Conservation (phyloP, 2,329 filamentous ascomycete genomes). For the Teratosphaeria viscida region DNA sequence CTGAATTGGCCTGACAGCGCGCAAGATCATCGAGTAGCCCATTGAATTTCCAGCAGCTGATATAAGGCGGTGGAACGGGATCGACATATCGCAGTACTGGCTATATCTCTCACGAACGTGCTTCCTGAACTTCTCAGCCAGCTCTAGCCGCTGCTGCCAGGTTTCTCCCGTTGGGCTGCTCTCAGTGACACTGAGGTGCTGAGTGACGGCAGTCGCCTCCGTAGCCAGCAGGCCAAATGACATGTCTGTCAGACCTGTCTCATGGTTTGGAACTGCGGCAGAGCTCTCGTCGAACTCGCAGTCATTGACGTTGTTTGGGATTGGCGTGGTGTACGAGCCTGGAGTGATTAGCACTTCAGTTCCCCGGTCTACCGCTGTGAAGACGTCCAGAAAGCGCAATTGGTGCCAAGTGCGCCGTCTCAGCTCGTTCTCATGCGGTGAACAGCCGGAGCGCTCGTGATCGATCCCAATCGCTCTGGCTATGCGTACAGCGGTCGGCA, state of each 20-base stretch:
- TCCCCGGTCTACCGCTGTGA: slow-evolving; percentile 21
- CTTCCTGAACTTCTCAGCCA: slow-evolving; percentile 16
- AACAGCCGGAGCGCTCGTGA: slow-evolving; percentile 13
- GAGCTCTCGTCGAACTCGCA: slow-evolving; percentile 18
- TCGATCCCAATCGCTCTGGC: slow-evolving; percentile 24
- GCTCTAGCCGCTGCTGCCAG: slow-evolving; percentile 21
- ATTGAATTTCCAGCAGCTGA: slow-evolving; percentile 15
- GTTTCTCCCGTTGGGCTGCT: slow-evolving; percentile 9
- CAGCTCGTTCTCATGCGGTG: slow-evolving; percentile 21
- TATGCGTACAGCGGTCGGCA: slow-evolving; percentile 22
- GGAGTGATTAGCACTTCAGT: slow-evolving; percentile 17
- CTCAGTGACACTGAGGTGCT: slow-evolving; percentile 10
- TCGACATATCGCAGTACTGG: slow-evolving; percentile 15
- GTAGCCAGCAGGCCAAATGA: slow-evolving; percentile 10
- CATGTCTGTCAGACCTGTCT: slow-evolving; percentile 21
- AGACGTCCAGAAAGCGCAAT: slow-evolving; percentile 22
- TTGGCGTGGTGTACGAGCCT: slow-evolving; percentile 13
- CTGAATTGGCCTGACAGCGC: slow-evolving; percentile 21
- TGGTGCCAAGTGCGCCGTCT: slow-evolving; percentile 23
- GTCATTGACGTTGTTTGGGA: slow-evolving; percentile 24
- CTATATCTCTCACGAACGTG: slow-evolving; percentile 15
- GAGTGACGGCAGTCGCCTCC: slow-evolving; percentile 6
- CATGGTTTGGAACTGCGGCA: slow-evolving; percentile 10
- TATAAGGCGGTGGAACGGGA: slow-evolving; percentile 14
- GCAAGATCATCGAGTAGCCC: slow-evolving; percentile 16